Conservation (phyloP, 768 basidiomycete species). For the Boletus subcaerulescens region DNA sequence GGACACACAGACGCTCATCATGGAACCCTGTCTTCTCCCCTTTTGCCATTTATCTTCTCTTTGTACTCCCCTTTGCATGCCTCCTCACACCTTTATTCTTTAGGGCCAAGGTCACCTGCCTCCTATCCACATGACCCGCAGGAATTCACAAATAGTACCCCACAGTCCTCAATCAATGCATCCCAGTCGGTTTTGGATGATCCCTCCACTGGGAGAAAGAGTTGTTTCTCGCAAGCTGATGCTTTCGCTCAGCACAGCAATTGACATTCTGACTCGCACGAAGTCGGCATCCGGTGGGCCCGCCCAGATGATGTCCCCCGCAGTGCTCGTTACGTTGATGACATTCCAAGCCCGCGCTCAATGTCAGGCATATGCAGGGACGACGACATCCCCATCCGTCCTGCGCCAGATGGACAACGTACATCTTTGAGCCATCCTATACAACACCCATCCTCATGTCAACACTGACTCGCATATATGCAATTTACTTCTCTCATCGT, state of each 20-base stretch:
- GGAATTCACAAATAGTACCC: slow-evolving; percentile 13
- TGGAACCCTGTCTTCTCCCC: slow-evolving; percentile 35
- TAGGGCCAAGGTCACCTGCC: slow-evolving; percentile 41
- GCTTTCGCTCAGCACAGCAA: slow-evolving; percentile 7
- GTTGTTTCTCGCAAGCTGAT: slow-evolving; percentile 25
- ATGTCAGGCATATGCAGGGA: slow-evolving; percentile 17
- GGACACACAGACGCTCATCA: slow-evolving; percentile 42
- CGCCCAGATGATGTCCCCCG: slow-evolving; percentile 18
- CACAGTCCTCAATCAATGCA: slow-evolving; percentile 15
- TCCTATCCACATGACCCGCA: slow-evolving; percentile 32
- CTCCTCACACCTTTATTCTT: slow-evolving; percentile 35
- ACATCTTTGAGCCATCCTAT: slow-evolving; percentile 35
- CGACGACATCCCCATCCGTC: slow-evolving; percentile 16
- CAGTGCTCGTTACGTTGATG: slow-evolving; percentile 13
- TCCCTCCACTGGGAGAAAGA: slow-evolving; percentile 9
- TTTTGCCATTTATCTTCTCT: slow-evolving; percentile 30
- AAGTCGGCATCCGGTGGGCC: slow-evolving; percentile 15
- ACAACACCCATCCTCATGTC: slow-evolving; percentile 27
- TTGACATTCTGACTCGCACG: slow-evolving; percentile 12
- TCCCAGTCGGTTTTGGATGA: slow-evolving; percentile 12
- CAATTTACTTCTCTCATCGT: slow-evolving; percentile 17
- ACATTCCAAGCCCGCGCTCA: slow-evolving; percentile 18
- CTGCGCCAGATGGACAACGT: slow-evolving; percentile 35
- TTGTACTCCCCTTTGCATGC: slow-evolving; percentile 29
- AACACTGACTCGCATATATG: slow-evolving; percentile 24